Evolutionary conservation across 768 basidiomycete species (phyloP), one percentile per base, ranked within the genome.

Genomic region (Royoungia palumana): DNA sequence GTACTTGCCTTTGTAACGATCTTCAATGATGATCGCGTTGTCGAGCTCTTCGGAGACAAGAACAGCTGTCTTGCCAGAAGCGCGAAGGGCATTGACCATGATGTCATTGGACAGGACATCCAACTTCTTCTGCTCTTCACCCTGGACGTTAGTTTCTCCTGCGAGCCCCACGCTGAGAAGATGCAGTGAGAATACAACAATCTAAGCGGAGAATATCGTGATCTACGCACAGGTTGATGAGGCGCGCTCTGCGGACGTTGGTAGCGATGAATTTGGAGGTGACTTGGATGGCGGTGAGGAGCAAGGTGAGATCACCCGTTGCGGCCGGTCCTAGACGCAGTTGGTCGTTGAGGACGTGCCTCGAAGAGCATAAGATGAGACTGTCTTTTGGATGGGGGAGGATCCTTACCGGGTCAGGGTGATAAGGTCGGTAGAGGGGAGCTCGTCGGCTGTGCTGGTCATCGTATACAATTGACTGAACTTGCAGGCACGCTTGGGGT

Each of bases 121-220:
- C 45, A 99, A 79, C 73, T 99, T 99, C 79, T 99, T 99, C 78
- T 99, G 96, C 64, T 98, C 96, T 69, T 98, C 96, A 19, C 96
- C 96, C 70, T 94, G 92, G 8, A 94, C 87, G 65, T 99, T 99
- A 22, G 89, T 89, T 64, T 94, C 93, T 14, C 96, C 96, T 14
- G 96, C 96, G 19, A 95, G 78, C 27, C 96, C 96, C 57, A 99
- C 87, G n/a, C 94, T 95, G 62, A 41, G 25, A 27, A 21, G 43
- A 32, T 17, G 35, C 4, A 35, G 40, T 51, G 19, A 54, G 50
- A 34, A 27, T 22, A 32, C 17, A 32, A 35, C 2, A 2, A 19
- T 35, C 21, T 16, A 17, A 35, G 38, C 14, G 44, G 13, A 32
- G 20, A 47, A 8, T 32, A 12, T 39, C 34, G 20, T 28, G 25